phyloP scores from a whole-genome alignment of 2,329 filamentous ascomycete species.

The Fusarium sp. region DNA sequence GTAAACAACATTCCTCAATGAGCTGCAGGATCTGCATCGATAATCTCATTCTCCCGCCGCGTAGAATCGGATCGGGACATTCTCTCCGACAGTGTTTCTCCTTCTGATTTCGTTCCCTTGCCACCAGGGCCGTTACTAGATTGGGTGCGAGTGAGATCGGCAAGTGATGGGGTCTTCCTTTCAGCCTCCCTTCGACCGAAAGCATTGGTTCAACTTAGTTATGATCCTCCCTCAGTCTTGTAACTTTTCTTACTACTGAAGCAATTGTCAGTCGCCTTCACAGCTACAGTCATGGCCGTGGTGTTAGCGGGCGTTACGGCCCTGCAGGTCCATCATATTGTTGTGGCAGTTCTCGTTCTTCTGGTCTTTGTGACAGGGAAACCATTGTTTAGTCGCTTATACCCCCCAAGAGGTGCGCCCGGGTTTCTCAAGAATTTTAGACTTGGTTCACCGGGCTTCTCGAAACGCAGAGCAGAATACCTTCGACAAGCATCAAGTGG shows the following conservation, averaged over 20 bases:
- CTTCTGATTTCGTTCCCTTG: too few species aligned
- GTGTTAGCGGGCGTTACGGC: not conserved
- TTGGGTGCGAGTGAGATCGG: too few species aligned
- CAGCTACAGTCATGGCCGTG: not conserved
- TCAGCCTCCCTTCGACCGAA: too few species aligned
- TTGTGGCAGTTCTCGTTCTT: not conserved
- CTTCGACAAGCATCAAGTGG: slow-evolving; percentile 56
- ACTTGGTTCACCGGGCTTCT: not conserved
- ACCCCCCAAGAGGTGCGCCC: slow-evolving; percentile 3
- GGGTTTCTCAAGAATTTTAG: not conserved
- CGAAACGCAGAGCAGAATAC: slow-evolving; percentile 54
- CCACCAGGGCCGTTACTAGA: too few species aligned
- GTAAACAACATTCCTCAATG: too few species aligned
- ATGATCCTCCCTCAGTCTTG: too few species aligned
- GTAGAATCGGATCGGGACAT: too few species aligned
- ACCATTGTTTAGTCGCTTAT: not conserved
- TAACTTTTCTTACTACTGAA: not conserved
- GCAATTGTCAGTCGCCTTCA: not conserved
- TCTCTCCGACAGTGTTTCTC: too few species aligned
- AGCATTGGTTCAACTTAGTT: too few species aligned
- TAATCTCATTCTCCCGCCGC: too few species aligned
- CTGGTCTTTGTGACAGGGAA: not conserved
- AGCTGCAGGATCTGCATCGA: too few species aligned
- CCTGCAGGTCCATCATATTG: not conserved
- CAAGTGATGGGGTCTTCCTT: too few species aligned